Percentiles rank a stretch among this genome's conserved stretches.
Evolutionary conservation across 176 grass and related monocot genomes (phyloP).

Genomic region (Hordeum marinum): DNA sequence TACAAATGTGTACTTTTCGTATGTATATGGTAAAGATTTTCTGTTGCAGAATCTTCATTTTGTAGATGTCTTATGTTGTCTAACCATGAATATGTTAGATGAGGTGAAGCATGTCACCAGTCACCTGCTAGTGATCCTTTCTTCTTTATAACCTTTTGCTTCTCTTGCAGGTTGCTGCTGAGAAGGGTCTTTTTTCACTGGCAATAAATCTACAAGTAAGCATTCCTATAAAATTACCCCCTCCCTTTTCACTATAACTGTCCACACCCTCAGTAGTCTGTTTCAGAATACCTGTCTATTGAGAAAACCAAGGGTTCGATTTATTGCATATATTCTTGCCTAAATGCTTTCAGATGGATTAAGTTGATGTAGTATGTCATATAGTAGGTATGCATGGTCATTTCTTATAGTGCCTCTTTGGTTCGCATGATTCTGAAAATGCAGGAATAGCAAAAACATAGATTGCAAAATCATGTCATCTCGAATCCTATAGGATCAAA

Average conservation of each 20-base stretch:
- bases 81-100: constrained; percentile 23
- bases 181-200: constrained; percentile 87
- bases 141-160: constrained; percentile 22
- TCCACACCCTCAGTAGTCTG: neutral
- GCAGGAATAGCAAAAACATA: neutral
- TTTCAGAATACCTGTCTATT: neutral
- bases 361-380: neutral
- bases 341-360: neutral
- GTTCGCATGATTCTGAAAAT: neutral
- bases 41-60: neutral
- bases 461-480: neutral
- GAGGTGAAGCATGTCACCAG: neutral
- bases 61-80: neutral
- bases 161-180: constrained; percentile 79
- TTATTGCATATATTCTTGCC: neutral
- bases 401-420: neutral
- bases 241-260: neutral
- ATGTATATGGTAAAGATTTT: neutral
- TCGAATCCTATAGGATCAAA: neutral
- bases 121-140: constrained; percentile 8
- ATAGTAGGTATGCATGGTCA: neutral
- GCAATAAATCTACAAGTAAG: constrained; percentile 98
- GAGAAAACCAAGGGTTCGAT: neutral
- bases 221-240: neutral
- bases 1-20: neutral